phyloP scores from a whole-genome alignment of 2,329 filamentous ascomycete species.

The Magnaporthiopsis poae region DNA sequence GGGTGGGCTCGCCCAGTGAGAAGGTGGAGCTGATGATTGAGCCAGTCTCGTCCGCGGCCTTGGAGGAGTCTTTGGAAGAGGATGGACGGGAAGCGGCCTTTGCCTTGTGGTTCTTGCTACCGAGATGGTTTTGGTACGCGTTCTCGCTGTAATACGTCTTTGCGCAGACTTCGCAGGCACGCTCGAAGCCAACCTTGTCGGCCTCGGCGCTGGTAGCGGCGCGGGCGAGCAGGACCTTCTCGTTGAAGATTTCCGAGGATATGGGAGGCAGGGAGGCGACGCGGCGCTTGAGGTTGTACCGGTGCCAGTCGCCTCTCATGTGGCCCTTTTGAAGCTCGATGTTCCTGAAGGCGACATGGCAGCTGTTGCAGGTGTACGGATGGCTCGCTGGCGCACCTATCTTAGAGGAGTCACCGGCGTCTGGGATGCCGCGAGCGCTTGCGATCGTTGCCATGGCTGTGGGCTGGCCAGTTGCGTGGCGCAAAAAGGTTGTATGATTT shows the following conservation, averaged over 20 bases:
- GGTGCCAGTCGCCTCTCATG: slow-evolving; percentile 99
- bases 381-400: slow-evolving; percentile 45
- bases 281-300: slow-evolving; percentile 92
- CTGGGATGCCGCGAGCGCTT: slow-evolving; percentile 24
- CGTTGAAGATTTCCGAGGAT: slow-evolving; percentile 83
- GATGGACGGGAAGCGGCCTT: slow-evolving; percentile 43
- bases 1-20: slow-evolving; percentile 68
- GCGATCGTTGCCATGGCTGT: slow-evolving; percentile 39
- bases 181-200: slow-evolving; percentile 81
- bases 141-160: slow-evolving; percentile 96
- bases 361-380: slow-evolving; percentile 96
- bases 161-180: slow-evolving; percentile 68
- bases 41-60: slow-evolving; percentile 57
- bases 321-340: slow-evolving; percentile 87
- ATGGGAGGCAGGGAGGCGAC: slow-evolving; percentile 85
- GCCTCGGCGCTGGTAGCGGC: slow-evolving; percentile 75
- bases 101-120: slow-evolving; percentile 78
- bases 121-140: slow-evolving; percentile 84
- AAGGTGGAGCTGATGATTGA: slow-evolving; percentile 87
- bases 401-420: slow-evolving; percentile 16
- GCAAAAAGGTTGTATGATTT: not conserved
- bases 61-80: slow-evolving; percentile 41
- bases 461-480: not conserved
- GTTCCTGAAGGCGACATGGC: slow-evolving; percentile 89
- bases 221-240: slow-evolving; percentile 88